Evolutionary conservation across 495 filamentous ascomycete species (phyloP).

Genomic region (Aspergillus asperescens): DNA sequence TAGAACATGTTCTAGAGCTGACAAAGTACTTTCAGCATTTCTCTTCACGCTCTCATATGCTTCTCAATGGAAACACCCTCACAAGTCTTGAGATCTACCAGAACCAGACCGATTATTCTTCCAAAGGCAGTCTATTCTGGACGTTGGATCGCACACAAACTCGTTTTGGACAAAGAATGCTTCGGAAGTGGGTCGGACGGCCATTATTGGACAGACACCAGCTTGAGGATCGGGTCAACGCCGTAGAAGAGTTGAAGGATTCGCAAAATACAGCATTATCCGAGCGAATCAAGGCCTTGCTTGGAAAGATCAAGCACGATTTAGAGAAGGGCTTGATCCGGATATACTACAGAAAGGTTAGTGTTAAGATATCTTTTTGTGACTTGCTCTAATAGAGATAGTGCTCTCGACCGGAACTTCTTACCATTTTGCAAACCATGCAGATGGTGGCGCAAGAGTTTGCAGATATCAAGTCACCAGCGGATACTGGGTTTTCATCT

Average conservation of each 20-base stretch:
- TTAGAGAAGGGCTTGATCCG: conserved; percentile 88
- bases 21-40: conserved; percentile 98
- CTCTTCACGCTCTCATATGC: conserved; percentile 89
- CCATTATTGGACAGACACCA: conserved; percentile 74
- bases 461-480: conserved; percentile 54
- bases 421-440: conserved; percentile 77
- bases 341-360: conserved; percentile 87
- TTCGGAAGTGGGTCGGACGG: conserved; percentile 93
- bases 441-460: conserved; percentile 76
- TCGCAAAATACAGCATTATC: conserved; percentile 57
- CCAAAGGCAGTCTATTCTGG: conserved; percentile 93
- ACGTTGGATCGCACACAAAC: conserved; percentile 89
- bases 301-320: conserved; percentile 70
- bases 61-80: conserved; percentile 91
- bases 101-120: conserved; percentile 82
- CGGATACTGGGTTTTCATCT: conserved; percentile 71
- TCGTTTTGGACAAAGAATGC: conserved; percentile 77
- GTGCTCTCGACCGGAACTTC: conserved; percentile 85
- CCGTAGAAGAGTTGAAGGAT: conserved; percentile 83
- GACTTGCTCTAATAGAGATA: conserved; percentile 30
- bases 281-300: conserved; percentile 65
- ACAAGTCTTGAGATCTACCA: conserved; percentile 94
- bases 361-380: not conserved
- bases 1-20: conserved; percentile 94
- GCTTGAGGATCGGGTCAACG: conserved; percentile 78